These are phyloP conservation scores for Ophiostoma australiae DNA, from an alignment of 2,329 filamentous ascomycete genomes.

Conservation along the genomic window DNA sequence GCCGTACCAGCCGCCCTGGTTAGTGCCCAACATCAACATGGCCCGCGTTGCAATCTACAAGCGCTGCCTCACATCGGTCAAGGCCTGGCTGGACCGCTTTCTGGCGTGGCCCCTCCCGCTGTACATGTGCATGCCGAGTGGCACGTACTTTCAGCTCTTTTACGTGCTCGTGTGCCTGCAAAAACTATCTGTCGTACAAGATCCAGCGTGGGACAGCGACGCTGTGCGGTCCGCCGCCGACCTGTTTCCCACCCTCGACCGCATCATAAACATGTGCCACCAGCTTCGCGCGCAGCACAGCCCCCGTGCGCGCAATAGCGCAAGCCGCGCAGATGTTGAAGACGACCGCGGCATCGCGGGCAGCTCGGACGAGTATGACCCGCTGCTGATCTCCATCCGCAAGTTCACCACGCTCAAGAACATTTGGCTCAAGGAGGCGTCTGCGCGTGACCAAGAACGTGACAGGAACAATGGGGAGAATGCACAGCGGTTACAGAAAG, in stretches of 20 bases:
- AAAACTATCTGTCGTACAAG: not conserved
- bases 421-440: not conserved
- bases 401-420: not conserved
- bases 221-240: not conserved
- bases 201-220: not conserved
- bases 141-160: not conserved
- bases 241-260: not conserved
- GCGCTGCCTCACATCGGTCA: slow-evolving; percentile 24
- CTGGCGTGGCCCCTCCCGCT: slow-evolving; percentile 13
- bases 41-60: slow-evolving; percentile 23
- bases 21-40: slow-evolving; percentile 13
- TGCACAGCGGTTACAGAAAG: not conserved
- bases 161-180: not conserved
- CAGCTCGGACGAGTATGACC: not conserved
- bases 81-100: slow-evolving; percentile 24
- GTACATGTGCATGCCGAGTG: not conserved
- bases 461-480: not conserved
- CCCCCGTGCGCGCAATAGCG: not conserved
- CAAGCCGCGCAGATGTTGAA: not conserved
- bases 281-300: not conserved
- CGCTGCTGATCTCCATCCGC: not conserved
- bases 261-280: not conserved
- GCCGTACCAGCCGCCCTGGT: not conserved
- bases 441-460: not conserved
- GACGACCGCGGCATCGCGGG: too few species aligned